Evolutionary conservation across 1,284 basidiomycete species (phyloP), one percentile per base, ranked within the genome.

Genomic region (Marasmius fiardii): DNA sequence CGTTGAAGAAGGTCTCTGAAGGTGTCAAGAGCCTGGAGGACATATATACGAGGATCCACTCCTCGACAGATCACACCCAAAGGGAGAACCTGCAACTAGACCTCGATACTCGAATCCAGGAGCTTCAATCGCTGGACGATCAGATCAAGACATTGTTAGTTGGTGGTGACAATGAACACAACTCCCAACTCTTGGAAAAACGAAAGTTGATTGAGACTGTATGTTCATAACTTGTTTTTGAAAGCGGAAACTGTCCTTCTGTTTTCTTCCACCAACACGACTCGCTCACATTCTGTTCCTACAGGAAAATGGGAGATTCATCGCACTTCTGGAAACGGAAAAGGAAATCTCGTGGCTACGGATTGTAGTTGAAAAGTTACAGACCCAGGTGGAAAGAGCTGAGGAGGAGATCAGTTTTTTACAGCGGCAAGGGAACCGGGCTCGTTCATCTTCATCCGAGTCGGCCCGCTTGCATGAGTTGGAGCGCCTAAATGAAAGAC

Each of bases 271-370:
- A 61, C 60, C 73, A 98, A 95, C 97, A n/a, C n/a, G n/a, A 99
- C 97, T 99, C 99, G 97, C 97, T 99, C 77, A 94, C 93, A 68
- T 99, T 99, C 85, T 99, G 99, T 69, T 96, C 96, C 20, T 93
- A 94, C 74, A 97, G 99, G 78, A 99, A 99, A 78, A 97, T 99
- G 75, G 98, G 95, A 99, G 99, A 83, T 99, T 97, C 60, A 99
- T 99, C 72, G 97, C 97, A 0, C 99, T 99, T 75, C 93, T 96
- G 75, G 94, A 96, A 73, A 98, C 98, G 74, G 82, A 91, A 60
- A 95, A 98, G 67, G 86, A 90, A 56, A 88, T 90, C 43, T 76
- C 86, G 58, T 97, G 94, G 93, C 78, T 97, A 20, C 90, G 92
- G 61, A 78, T 77, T 33, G 88, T 87, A 67, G 93, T 98, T 53